These are phyloP conservation scores for Ceratobasidium papillatum DNA, from an alignment of 1,284 basidiomycete species.

Conservation along the genomic window DNA sequence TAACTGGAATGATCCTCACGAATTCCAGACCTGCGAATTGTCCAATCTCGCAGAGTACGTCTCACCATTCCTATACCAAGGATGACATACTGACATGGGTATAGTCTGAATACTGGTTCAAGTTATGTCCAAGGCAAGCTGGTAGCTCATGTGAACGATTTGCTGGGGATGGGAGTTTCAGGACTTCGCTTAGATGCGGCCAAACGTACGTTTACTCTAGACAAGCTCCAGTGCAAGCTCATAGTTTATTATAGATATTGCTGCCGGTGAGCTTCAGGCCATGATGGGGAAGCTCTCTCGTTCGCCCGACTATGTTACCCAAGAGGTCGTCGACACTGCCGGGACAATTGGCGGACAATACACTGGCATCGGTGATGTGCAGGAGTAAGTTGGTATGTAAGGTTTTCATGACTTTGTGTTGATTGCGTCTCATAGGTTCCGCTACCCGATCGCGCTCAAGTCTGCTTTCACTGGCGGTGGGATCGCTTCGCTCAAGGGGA, in stretches of 20 bases:
- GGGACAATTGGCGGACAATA: conserved; percentile 26
- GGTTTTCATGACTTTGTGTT: neutral
- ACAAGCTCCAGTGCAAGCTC: neutral
- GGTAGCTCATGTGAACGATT: conserved; percentile 39
- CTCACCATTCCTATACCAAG: neutral
- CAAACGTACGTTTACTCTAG: conserved; percentile 56
- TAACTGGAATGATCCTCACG: conserved; percentile 60
- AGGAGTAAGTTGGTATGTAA: conserved; percentile 62
- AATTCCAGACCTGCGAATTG: conserved; percentile 71
- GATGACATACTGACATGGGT: neutral
- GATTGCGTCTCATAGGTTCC: conserved; percentile 58
- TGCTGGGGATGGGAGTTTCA: conserved; percentile 34
- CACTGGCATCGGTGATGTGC: conserved; percentile 62
- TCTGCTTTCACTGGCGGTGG: conserved; percentile 62
- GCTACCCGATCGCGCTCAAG: conserved; percentile 64
- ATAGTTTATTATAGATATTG: neutral
- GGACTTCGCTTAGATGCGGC: conserved; percentile 61
- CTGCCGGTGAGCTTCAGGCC: conserved; percentile 56
- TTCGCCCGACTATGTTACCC: conserved; percentile 51
- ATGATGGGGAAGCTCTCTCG: conserved; percentile 62
- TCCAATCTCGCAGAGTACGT: conserved; percentile 66
- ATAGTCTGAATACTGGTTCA: conserved; percentile 20
- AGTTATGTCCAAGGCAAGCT: conserved; percentile 54
- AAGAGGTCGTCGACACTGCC: conserved; percentile 10
- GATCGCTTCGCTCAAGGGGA: conserved; percentile 62